phyloP scores from a whole-genome alignment of 139 green algal species.

The Coelastrella sp. region DNA sequence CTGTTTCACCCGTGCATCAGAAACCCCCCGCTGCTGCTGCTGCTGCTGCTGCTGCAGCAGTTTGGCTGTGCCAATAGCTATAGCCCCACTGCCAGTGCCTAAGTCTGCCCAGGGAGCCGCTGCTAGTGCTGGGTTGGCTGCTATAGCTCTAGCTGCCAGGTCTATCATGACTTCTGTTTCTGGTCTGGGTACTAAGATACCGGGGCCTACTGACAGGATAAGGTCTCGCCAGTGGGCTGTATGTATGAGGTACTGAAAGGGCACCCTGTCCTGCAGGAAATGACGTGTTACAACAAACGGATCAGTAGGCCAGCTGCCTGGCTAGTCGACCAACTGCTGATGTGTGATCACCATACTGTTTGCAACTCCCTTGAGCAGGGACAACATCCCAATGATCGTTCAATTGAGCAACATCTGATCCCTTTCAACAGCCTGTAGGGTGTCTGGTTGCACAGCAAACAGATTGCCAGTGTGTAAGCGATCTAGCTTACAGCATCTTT shows the following conservation, averaged over 20 bases:
- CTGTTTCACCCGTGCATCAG: background rate
- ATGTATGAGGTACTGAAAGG: slow-evolving; percentile 92
- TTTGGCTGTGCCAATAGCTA: slow-evolving; percentile 82
- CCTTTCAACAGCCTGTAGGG: slow-evolving; percentile 49
- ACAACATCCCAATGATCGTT: too few species aligned
- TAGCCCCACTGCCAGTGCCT: slow-evolving; percentile 92
- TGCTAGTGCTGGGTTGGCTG: slow-evolving; percentile 47
- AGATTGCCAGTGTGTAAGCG: slow-evolving; percentile 92
- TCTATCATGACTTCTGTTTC: slow-evolving; percentile 94
- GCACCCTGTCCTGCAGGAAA: slow-evolving; percentile 69
- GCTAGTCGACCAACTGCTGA: too few species aligned
- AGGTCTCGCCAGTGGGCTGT: slow-evolving; percentile 89
- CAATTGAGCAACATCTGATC: too few species aligned
- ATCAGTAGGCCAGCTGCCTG: too few species aligned
- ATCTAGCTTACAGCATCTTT: too few species aligned
- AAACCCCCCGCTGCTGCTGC: background rate
- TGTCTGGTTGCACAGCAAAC: too few species aligned
- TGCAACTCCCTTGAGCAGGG: too few species aligned
- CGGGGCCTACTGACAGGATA: slow-evolving; percentile 81
- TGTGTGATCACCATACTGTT: too few species aligned
- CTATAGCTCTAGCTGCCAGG: slow-evolving; percentile 66
- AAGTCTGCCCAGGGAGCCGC: slow-evolving; percentile 85
- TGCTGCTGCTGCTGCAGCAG: slow-evolving; percentile 63
- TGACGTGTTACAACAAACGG: too few species aligned
- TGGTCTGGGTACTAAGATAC: slow-evolving; percentile 92